These are phyloP conservation scores for Leishmania major DNA, from an alignment of 208 protist species.

Conservation along the genomic window DNA sequence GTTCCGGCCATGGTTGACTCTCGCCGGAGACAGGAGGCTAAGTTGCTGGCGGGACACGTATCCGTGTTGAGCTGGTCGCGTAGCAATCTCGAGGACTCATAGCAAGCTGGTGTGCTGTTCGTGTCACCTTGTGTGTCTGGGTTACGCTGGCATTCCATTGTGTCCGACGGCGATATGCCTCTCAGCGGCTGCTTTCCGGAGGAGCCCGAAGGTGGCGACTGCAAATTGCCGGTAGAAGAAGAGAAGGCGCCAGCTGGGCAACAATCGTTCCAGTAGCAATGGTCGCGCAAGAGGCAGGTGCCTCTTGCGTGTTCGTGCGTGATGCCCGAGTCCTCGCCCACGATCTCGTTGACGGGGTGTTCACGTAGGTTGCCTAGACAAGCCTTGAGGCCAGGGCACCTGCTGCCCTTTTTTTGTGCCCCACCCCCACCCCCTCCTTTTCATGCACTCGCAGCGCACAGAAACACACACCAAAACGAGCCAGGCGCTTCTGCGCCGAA, in stretches of 20 bases:
- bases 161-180: background rate
- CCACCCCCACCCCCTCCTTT: too few relatives aligned
- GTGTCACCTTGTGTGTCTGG: too few relatives aligned
- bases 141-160: background rate
- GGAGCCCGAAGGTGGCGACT: background rate
- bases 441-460: too few relatives aligned
- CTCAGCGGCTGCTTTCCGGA: background rate
- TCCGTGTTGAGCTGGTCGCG: background rate
- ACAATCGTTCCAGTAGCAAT: background rate
- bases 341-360: background rate
- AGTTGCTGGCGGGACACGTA: background rate
- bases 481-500: too few relatives aligned
- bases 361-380: background rate
- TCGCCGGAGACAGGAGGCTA: background rate
- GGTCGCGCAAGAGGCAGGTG: background rate
- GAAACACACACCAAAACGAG: too few relatives aligned
- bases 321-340: background rate
- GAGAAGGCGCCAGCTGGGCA: background rate
- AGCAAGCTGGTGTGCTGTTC: background rate
- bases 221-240: background rate
- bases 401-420: background rate
- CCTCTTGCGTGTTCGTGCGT: background rate
- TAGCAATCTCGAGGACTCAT: background rate
- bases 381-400: background rate
- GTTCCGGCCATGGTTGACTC: background rate